phyloP scores from a whole-genome alignment of 495 filamentous ascomycete species.

The Neurospora sp. region DNA sequence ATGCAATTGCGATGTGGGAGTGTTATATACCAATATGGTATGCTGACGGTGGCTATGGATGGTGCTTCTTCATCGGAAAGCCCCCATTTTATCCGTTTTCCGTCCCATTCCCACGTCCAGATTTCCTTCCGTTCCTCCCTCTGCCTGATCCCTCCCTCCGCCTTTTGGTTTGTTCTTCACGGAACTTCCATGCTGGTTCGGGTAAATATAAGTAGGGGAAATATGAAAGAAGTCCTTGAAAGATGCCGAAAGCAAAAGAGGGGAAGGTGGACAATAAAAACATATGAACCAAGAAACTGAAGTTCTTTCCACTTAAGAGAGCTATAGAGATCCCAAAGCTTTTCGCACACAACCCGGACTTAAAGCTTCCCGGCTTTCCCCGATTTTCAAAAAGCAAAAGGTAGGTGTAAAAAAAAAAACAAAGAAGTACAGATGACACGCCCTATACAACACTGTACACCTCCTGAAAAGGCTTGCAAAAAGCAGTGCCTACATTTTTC shows the following conservation, averaged over 20 bases:
- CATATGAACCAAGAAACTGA: background rate
- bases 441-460: background rate
- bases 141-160: background rate
- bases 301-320: background rate
- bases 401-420: background rate
- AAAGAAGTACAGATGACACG: background rate
- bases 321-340: background rate
- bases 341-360: background rate
- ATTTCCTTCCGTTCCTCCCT: slow-evolving; percentile 5
- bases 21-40: background rate
- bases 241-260: background rate
- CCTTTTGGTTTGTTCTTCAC: background rate
- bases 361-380: background rate
- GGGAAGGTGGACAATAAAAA: background rate
- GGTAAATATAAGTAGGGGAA: background rate
- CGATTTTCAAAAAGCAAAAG: background rate
- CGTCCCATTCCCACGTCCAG: slow-evolving; percentile 5
- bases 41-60: background rate
- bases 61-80: slow-evolving; percentile 4
- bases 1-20: background rate
- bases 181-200: background rate
- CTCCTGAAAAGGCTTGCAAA: background rate
- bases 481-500: background rate
- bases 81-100: slow-evolving; percentile 1
- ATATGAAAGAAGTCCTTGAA: background rate